Percentiles rank a stretch among this genome's conserved stretches.
Conservation (phyloP, 768 basidiomycete genomes). For the Rhizopogon rudus region DNA sequence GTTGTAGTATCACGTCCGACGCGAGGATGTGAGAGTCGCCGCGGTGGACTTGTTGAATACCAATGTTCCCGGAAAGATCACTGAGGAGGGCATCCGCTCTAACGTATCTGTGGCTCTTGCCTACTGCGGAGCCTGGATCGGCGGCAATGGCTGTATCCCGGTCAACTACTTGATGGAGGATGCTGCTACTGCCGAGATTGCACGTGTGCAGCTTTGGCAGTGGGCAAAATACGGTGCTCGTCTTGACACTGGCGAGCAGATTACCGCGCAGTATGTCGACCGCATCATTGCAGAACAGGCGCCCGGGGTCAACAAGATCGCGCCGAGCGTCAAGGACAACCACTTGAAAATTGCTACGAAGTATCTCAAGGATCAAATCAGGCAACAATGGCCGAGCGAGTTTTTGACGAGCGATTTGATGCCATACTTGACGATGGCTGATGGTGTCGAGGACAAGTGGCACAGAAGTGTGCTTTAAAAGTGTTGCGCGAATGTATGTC, state of each 20-base stretch:
- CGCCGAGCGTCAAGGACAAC: conserved; percentile 59
- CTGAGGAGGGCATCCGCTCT: conserved; percentile 78
- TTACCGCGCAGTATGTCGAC: conserved; percentile 70
- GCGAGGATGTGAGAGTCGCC: conserved; percentile 86
- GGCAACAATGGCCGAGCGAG: conserved; percentile 84
- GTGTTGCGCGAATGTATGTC: background rate
- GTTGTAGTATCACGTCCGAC: conserved; percentile 80
- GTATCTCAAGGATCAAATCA: conserved; percentile 80
- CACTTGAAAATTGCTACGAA: conserved; percentile 70
- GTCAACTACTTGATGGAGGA: conserved; percentile 97
- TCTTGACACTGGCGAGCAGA: conserved; percentile 60
- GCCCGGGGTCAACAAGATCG: conserved; percentile 55
- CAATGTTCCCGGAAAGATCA: conserved; percentile 82
- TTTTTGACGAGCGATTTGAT: conserved; percentile 96
- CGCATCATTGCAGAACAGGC: conserved; percentile 57
- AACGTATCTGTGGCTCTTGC: conserved; percentile 88
- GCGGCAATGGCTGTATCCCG: conserved; percentile 96
- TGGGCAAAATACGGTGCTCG: conserved; percentile 84
- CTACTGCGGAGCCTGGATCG: conserved; percentile 95
- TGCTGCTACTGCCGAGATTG: conserved; percentile 97
- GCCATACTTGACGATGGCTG: conserved; percentile 71
- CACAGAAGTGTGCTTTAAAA: conserved; percentile 40
- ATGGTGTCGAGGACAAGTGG: conserved; percentile 67
- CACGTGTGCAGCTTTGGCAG: conserved; percentile 97
- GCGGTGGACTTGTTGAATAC: conserved; percentile 83